Conservation (phyloP, 371 early-diverging fungal species). For the Mortierella sp. region DNA sequence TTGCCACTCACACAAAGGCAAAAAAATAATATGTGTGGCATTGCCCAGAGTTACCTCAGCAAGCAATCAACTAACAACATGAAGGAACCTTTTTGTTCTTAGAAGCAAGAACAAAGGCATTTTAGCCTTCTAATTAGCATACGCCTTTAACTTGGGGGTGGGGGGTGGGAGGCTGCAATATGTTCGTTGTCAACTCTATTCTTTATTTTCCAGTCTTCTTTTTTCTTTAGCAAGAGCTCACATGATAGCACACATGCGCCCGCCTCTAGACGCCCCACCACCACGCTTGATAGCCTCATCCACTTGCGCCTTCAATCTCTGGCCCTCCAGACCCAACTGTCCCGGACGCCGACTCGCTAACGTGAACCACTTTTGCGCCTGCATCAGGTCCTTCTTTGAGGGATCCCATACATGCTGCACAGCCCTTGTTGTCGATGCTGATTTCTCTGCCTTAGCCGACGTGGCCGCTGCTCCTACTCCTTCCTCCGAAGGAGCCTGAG, state of each 20-base stretch:
- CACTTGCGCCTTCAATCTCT: slow-evolving; percentile 42
- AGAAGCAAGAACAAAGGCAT: no score
- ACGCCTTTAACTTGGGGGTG: no score
- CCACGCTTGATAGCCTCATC: slow-evolving; percentile 48
- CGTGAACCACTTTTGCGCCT: slow-evolving; percentile 56
- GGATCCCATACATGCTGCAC: slow-evolving; percentile 44
- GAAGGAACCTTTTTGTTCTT: no score
- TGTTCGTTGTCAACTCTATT: not conserved
- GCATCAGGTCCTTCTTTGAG: slow-evolving; percentile 47
- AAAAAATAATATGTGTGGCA: no score
- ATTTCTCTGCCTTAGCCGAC: not conserved
- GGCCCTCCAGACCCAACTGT: slow-evolving; percentile 36
- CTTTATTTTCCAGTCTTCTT: not conserved
- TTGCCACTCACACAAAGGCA: no score
- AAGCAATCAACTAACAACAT: no score
- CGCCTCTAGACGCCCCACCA: slow-evolving; percentile 31
- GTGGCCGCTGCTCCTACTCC: not conserved
- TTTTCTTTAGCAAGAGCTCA: not conserved
- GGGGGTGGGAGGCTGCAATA: no score
- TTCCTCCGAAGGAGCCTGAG: slow-evolving; percentile 14
- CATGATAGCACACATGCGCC: slow-evolving; percentile 45
- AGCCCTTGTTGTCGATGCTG: not conserved
- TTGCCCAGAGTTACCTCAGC: no score
- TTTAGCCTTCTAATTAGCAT: no score
- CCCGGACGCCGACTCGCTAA: slow-evolving; percentile 56